phyloP scores from a whole-genome alignment of 2,329 filamentous ascomycete genomes.

The Emericellopsis cladophorae region DNA sequence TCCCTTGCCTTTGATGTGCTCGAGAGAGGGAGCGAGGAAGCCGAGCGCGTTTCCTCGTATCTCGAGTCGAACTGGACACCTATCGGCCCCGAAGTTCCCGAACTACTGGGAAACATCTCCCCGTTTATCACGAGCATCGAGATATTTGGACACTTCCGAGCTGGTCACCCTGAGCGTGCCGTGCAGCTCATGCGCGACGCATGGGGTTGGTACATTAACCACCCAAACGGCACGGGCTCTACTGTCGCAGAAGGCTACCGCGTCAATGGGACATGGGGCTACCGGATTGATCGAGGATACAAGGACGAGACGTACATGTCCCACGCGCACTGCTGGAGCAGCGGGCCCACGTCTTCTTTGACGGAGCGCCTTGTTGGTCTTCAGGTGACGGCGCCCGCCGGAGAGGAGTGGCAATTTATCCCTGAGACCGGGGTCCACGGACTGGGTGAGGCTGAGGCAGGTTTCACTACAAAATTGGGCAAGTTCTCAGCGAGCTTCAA shows the following conservation, averaged over 20 bases:
- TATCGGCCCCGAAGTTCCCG: slow-evolving; percentile 41
- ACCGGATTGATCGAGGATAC: slow-evolving; percentile 37
- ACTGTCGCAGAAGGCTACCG: slow-evolving; percentile 49
- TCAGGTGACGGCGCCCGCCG: background rate
- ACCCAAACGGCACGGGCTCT: slow-evolving; percentile 42
- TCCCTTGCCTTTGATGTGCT: slow-evolving; percentile 29
- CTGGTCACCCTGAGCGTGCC: slow-evolving; percentile 32
- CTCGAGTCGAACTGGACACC: slow-evolving; percentile 40
- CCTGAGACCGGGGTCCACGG: background rate
- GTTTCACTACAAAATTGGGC: background rate
- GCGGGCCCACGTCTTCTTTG: slow-evolving; percentile 31
- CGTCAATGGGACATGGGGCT: slow-evolving; percentile 41
- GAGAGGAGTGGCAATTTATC: background rate
- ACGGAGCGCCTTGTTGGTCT: slow-evolving; percentile 30
- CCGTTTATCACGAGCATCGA: slow-evolving; percentile 48
- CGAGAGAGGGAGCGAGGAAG: slow-evolving; percentile 6
- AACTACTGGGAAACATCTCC: slow-evolving; percentile 43
- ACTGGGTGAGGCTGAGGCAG: background rate
- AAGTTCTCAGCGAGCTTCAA: background rate
- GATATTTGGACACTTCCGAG: slow-evolving; percentile 40
- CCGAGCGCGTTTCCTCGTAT: slow-evolving; percentile 25
- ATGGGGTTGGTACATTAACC: slow-evolving; percentile 49
- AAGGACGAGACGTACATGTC: slow-evolving; percentile 31
- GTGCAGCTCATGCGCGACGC: slow-evolving; percentile 39
- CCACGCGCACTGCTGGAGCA: slow-evolving; percentile 37